Conservation (phyloP, 768 basidiomycete species). For the Amanita fuliginea region DNA sequence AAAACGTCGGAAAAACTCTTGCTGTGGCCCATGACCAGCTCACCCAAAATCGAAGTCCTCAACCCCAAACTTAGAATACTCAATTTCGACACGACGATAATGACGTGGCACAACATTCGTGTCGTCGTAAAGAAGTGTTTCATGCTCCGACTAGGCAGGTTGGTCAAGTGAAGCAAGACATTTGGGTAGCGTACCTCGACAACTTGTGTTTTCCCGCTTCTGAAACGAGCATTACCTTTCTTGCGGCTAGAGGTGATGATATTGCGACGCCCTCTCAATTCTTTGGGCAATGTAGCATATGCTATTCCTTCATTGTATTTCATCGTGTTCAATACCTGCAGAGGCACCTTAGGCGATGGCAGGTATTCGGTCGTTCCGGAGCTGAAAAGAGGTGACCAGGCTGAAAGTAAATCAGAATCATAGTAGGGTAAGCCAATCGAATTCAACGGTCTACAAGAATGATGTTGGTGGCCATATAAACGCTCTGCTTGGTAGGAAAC, state of each 20-base stretch:
- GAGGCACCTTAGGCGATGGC: slow-evolving; percentile 69
- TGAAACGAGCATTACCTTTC: slow-evolving; percentile 61
- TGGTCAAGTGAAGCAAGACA: not conserved
- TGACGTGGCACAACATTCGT: slow-evolving; percentile 57
- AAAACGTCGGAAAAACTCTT: slow-evolving; percentile 1
- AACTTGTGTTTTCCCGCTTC: slow-evolving; percentile 61
- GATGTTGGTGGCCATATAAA: not conserved
- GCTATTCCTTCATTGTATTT: slow-evolving; percentile 84
- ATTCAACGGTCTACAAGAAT: slow-evolving; percentile 62
- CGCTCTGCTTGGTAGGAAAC: slow-evolving; percentile 12
- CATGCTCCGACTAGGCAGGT: slow-evolving; percentile 34
- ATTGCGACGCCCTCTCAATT: slow-evolving; percentile 77
- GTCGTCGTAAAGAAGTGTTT: slow-evolving; percentile 41
- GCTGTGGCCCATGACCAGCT: slow-evolving; percentile 10
- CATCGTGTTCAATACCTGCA: slow-evolving; percentile 65
- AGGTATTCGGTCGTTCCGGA: slow-evolving; percentile 40
- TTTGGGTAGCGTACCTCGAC: slow-evolving; percentile 28
- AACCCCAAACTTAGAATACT: slow-evolving; percentile 96
- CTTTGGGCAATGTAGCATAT: slow-evolving; percentile 81
- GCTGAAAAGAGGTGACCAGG: slow-evolving; percentile 39
- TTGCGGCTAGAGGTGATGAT: slow-evolving; percentile 44
- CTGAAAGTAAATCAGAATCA: slow-evolving; percentile 61
- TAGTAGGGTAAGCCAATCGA: slow-evolving; percentile 85
- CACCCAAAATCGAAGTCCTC: slow-evolving; percentile 99
- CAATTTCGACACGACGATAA: slow-evolving; percentile 92